phyloP scores from a whole-genome alignment of 768 basidiomycete genomes.

The Wakefieldia striispora region DNA sequence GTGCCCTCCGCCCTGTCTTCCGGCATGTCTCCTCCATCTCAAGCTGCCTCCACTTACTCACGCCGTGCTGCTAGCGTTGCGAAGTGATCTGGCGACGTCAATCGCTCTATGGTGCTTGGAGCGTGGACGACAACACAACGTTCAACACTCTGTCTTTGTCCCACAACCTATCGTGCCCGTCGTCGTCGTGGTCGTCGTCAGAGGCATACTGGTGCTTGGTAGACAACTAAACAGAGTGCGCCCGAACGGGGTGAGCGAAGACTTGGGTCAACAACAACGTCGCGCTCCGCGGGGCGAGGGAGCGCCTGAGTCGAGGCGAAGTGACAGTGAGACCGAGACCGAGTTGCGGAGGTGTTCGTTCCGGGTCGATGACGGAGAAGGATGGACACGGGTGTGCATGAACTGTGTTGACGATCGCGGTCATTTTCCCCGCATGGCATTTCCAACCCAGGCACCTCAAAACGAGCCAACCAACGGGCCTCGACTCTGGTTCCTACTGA shows the following conservation, averaged over 20 bases:
- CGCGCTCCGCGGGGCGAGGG: constrained; percentile 31
- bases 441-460: too few species aligned
- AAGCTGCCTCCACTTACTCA: constrained; percentile 24
- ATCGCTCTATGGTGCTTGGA: constrained; percentile 52
- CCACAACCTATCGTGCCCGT: constrained; percentile 20
- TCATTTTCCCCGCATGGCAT: too few species aligned
- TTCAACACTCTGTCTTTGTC: constrained; percentile 23
- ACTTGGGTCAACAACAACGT: constrained; percentile 32
- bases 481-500: too few species aligned
- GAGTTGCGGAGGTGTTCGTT: constrained; percentile 48
- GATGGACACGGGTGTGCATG: too few species aligned
- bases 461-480: too few species aligned
- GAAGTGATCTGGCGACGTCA: constrained; percentile 42
- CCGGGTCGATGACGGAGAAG: constrained; percentile 39
- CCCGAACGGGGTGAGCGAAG: constrained; percentile 59
- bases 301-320: constrained; percentile 59
- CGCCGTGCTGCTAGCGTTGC: constrained; percentile 29
- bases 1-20: constrained; percentile 49
- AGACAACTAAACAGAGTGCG: constrained; percentile 64
- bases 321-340: constrained; percentile 57
- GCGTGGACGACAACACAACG: constrained; percentile 39
- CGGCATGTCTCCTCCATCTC: constrained; percentile 38
- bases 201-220: constrained; percentile 59
- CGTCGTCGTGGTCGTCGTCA: constrained; percentile 49
- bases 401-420: too few species aligned